Evolutionary conservation across 2,329 filamentous ascomycete species (phyloP).

Genomic region (Aquanectria penicillioides): DNA sequence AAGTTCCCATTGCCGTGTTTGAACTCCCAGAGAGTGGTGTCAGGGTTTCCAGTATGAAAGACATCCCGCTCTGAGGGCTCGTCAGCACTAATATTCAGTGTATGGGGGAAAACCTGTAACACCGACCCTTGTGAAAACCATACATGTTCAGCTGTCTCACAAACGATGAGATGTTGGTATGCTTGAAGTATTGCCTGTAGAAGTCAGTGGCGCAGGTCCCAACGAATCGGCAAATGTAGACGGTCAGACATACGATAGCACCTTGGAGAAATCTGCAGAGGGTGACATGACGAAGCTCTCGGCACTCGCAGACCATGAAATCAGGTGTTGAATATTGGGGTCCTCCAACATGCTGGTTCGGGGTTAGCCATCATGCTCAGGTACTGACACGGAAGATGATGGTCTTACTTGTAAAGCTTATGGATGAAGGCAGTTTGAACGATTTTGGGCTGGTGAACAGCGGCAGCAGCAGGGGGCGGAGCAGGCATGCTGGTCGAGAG

Average conservation of each 20-base stretch:
- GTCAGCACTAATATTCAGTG: slow-evolving; percentile 11
- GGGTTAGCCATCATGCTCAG: slow-evolving; percentile 35
- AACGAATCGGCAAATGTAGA: neutral
- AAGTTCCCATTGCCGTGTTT: slow-evolving; percentile 98
- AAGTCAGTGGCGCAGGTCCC: slow-evolving; percentile 17
- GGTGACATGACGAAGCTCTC: slow-evolving; percentile 99
- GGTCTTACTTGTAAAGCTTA: slow-evolving; percentile 94
- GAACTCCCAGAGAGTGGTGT: slow-evolving; percentile 97
- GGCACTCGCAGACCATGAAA: slow-evolving; percentile 92
- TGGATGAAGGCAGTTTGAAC: slow-evolving; percentile 99
- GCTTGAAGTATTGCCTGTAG: slow-evolving; percentile 96
- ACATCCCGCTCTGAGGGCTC: slow-evolving; percentile 85
- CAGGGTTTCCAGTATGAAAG: slow-evolving; percentile 93
- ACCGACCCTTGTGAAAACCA: slow-evolving; percentile 94
- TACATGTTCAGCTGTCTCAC: slow-evolving; percentile 99
- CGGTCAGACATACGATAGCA: slow-evolving; percentile 80
- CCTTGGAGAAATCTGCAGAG: slow-evolving; percentile 96
- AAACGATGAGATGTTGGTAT: slow-evolving; percentile 99
- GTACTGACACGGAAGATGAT: neutral
- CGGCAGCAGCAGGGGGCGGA: slow-evolving; percentile 67
- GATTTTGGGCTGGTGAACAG: slow-evolving; percentile 93
- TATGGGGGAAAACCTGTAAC: neutral
- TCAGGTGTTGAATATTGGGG: slow-evolving; percentile 89
- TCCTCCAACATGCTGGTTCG: slow-evolving; percentile 91
- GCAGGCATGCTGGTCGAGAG: slow-evolving; percentile 59